Evolutionary conservation across 2,329 filamentous ascomycete genomes (phyloP), one percentile per base, ranked within the genome.

Genomic region (Aureobasidium sp.): DNA sequence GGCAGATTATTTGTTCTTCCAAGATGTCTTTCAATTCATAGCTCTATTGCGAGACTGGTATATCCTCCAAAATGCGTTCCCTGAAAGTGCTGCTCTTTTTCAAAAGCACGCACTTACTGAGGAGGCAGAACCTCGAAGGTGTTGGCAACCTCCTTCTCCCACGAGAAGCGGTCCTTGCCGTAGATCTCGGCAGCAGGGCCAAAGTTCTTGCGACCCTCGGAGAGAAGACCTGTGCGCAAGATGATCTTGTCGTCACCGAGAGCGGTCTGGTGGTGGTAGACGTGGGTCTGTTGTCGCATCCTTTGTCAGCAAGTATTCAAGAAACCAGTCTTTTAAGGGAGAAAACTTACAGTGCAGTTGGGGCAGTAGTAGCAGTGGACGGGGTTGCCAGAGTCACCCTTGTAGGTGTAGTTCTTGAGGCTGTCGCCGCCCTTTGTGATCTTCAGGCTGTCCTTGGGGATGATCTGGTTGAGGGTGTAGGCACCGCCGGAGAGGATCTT

Each of bases 341-440:
- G 32, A 6, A 29, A 12, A 36, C 42, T 37, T 32, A 58, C 55
- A 32, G 79, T 82, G 78, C 82, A 84, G 67, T 80, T 82, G 50
- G 78, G 75, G 75, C 82, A 84, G 73, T 79, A 84, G 75, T 79
- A 84, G 76, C 82, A 84, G 71, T 83, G 73, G 36, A 83, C 80
- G 7, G 74, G 69, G 57, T 84, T 83, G 67, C 80, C 80, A 52
- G 78, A 81, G 66, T 84, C 81, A 50, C 81, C 82, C 65, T 79
- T 76, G 75, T 84, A 84, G 44, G 79, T 81, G 72, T 84, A 84
- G 37, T 72, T 73, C 63, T 78, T 80, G 47, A 81, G 67, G 3
- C 72, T 69, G 53, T 75, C 70, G 27, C 70, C 73, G 58, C 82
- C 82, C 67, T 81, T 79, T 58, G 78, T 82, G 73, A 84, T 75